Base-by-base conservation (phyloP, 345 rosid species). In the Angophora floribunda region DNA sequence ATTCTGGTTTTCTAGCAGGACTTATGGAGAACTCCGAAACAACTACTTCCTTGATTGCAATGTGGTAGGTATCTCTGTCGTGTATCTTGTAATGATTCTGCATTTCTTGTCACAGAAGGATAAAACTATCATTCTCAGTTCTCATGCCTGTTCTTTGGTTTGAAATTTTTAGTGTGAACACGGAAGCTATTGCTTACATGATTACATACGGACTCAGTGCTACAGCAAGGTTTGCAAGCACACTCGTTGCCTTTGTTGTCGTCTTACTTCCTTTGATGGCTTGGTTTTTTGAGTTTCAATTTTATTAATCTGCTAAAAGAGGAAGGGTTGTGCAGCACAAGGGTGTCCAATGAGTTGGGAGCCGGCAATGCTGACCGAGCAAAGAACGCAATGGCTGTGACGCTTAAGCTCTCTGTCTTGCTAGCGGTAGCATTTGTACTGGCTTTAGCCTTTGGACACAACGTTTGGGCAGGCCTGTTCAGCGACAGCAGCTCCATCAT, bases 331-430 rank as follows among this genome's bases (percentile, higher is more conserved):
- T 49, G 87, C 89, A 94, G 99, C 91, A 96, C 99, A 19, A 95
- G 97, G 85, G 96, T 96, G 87, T 95, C 98, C 2, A 96, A 96
- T 61, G 97, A 96, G 87, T 84, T 96, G 86, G 99, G 98, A 90
- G 97, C 97, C 1, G 95, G 90, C 80, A 92, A 91, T 50, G 84
- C 93, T 19, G 65, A 86, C 24, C 52, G 55, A 51, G 98, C 96
- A 26, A 95, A 94, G 88, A 92, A 88, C 21, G 97, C 94, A 17
- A 94, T 92, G 92, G 52, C 15, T 1, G 92, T 93, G 85, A 89
- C 93, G 44, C 67, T 95, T 36, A 91, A 93, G 90, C 92, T 96
- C 88, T 91, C 95, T 15, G 32, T 94, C 67, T 86, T 91, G 49
- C 96, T 97, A 88, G 96, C 93, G 24, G 86, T 96, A 0, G 36